Percentiles rank a stretch among this genome's conserved stretches.
Evolutionary conservation across 1,284 basidiomycete species (phyloP).

Genomic region (Boletellus deceptivus): DNA sequence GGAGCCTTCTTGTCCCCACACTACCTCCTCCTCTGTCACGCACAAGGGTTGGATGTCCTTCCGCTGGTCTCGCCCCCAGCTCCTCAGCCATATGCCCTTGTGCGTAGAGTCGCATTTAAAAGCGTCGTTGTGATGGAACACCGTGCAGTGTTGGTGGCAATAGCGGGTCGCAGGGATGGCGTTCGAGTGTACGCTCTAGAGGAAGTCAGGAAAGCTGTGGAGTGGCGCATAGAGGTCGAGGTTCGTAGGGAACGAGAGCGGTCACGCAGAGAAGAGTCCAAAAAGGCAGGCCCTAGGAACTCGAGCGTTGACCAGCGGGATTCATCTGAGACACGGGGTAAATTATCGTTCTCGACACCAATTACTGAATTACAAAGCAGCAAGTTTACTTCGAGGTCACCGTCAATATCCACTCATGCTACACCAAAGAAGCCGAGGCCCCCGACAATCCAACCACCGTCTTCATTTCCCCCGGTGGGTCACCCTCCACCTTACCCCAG

Average conservation of each 20-base stretch:
- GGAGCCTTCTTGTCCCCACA: conserved; percentile 77
- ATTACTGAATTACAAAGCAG: conserved; percentile 33
- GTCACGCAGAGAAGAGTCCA: conserved; percentile 60
- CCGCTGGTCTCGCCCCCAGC: conserved; percentile 70
- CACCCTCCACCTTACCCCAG: conserved; percentile 35
- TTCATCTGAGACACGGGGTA: conserved; percentile 45
- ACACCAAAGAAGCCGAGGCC: conserved; percentile 32
- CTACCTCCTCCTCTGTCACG: conserved; percentile 77
- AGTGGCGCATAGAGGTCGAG: conserved; percentile 83
- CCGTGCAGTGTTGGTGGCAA: conserved; percentile 78
- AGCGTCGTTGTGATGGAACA: conserved; percentile 87
- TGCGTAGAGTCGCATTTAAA: conserved; percentile 76
- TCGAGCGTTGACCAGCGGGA: conserved; percentile 35
- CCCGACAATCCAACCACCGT: conserved; percentile 36
- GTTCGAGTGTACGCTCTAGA: conserved; percentile 82
- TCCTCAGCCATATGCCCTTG: conserved; percentile 72
- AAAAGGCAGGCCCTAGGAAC: conserved; percentile 41
- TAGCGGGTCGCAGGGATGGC: conserved; percentile 77
- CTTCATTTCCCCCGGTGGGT: conserved; percentile 19
- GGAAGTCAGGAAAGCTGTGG: conserved; percentile 76
- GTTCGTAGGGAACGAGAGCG: conserved; percentile 68
- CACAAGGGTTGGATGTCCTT: conserved; percentile 78
- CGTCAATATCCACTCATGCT: conserved; percentile 33
- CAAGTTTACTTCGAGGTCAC: conserved; percentile 41
- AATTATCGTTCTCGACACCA: conserved; percentile 47